Evolutionary conservation across 495 filamentous ascomycete genomes (phyloP), one percentile per base, ranked within the genome.

Genomic region (Hypoxylon intermedium): DNA sequence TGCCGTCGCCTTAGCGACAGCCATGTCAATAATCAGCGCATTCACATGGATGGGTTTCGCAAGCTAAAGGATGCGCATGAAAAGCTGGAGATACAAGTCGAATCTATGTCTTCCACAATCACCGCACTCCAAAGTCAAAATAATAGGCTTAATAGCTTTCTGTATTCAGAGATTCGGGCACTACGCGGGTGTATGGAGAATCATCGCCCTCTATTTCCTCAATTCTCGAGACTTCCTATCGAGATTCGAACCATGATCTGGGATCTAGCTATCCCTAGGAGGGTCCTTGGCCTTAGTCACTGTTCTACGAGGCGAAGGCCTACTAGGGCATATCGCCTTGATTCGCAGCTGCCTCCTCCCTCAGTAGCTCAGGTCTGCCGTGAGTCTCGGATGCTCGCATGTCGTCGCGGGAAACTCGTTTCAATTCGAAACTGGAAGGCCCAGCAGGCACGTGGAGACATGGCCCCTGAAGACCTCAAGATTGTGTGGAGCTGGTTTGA

Each of bases 201-300:
- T 42, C 0, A n/a, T n/a, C 7, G 3, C 19, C 45, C 34, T 23
- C 43, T 5, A 7, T 60, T 60, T 16, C 24, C 16, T 28, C 48
- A 23, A 38, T 60, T 60, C 34, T 41, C 1, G 33, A 53, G 9
- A 11, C 48, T 60, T 3, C 56, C 56, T n/a, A 15, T n/a, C 6
- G 47, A 60, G 31, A 34, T 60, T 11, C 41, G 56, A 15, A 1
- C 13, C 11, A 60, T 60, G 48, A 53, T 60, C 12, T 60, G 56
- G 56, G 48, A 47, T 9, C 24, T 53, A 18, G 56, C 56, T n/a
- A 44, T 42, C 1, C 56, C 46, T 19, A 19, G 30, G 7, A 37
- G 24, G 15, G 15, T 47, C 9, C 23, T 53, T 16, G 12, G 28
- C 24, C 6, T 42, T 23, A 6, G 11, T 9, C 12, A 13, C 13